Percentiles rank a stretch among this genome's conserved stretches.
Evolutionary conservation across 2,329 filamentous ascomycete genomes (phyloP).

Genomic region (Hypomyces rosellus): DNA sequence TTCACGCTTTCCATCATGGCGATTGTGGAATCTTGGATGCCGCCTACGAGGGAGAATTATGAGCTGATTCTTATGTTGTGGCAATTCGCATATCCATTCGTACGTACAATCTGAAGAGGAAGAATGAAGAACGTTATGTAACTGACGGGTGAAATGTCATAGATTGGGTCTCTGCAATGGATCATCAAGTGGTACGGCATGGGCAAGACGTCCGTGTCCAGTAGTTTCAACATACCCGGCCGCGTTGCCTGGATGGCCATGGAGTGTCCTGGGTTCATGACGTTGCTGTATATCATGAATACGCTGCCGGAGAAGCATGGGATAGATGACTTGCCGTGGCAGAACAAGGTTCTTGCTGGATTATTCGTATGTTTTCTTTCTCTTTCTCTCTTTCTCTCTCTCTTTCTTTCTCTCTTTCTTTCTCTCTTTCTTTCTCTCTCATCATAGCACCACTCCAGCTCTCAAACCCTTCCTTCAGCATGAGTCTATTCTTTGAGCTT

Average conservation of each 20-base stretch:
- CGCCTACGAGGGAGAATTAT: conserved; percentile 53
- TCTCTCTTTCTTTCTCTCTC: not conserved
- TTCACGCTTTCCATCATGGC: conserved; percentile 29
- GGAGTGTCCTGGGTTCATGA: conserved; percentile 74
- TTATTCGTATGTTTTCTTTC: conserved; percentile 49
- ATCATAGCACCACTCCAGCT: too few species aligned
- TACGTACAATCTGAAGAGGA: conserved; percentile 25
- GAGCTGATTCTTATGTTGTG: conserved; percentile 46
- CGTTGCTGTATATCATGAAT: conserved; percentile 71
- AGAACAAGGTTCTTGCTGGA: conserved; percentile 68
- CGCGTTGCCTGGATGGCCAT: conserved; percentile 82
- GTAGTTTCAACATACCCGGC: conserved; percentile 78
- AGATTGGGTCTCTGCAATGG: conserved; percentile 74
- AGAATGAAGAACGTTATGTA: conserved; percentile 8
- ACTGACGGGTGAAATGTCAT: conserved; percentile 8
- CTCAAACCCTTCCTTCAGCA: not conserved
- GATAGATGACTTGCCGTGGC: conserved; percentile 60
- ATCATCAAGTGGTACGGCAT: conserved; percentile 75
- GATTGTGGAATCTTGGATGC: conserved; percentile 49
- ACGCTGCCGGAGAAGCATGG: conserved; percentile 55
- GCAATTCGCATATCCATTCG: conserved; percentile 46
- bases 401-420: not conserved
- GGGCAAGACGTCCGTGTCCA: conserved; percentile 79
- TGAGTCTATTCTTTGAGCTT: too few species aligned
- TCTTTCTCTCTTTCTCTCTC: not conserved